phyloP scores from a whole-genome alignment of 1,284 basidiomycete genomes.

The Pulveroboletus ridleyi region DNA sequence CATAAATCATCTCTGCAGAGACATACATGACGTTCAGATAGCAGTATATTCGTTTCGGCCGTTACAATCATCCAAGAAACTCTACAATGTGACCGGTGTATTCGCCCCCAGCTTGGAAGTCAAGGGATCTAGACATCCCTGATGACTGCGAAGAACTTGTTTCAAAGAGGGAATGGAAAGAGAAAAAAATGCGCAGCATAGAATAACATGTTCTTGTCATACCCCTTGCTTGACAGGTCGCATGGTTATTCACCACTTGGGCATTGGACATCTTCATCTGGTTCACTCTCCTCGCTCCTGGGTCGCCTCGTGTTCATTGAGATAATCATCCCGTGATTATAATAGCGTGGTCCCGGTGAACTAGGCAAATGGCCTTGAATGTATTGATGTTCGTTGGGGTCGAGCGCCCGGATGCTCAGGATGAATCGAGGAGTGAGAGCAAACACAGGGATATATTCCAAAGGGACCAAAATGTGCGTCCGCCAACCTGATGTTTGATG shows the following conservation, averaged over 20 bases:
- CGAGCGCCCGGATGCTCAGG: conserved; percentile 15
- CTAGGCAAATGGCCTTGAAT: neutral
- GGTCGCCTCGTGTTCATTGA: neutral
- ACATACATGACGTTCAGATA: no score
- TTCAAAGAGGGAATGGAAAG: no score
- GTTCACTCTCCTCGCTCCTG: neutral
- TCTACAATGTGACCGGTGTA: no score
- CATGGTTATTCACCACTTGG: conserved; percentile 1
- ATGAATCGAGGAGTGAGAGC: conserved; percentile 19
- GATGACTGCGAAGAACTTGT: no score
- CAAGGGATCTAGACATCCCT: no score
- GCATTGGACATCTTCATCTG: neutral
- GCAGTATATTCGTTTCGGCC: no score
- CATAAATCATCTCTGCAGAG: no score
- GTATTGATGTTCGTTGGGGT: neutral
- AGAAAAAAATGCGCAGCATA: no score
- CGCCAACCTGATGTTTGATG: conserved; percentile 7
- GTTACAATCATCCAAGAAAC: no score
- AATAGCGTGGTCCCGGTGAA: neutral
- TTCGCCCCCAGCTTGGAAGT: no score
- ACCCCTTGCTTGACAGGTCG: neutral
- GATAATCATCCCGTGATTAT: neutral
- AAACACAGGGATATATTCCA: conserved; percentile 3
- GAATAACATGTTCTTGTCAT: neutral
- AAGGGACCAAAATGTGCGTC: neutral